Evolutionary conservation across 768 basidiomycete species (phyloP).

Genomic region (Kondoa malvinella): DNA sequence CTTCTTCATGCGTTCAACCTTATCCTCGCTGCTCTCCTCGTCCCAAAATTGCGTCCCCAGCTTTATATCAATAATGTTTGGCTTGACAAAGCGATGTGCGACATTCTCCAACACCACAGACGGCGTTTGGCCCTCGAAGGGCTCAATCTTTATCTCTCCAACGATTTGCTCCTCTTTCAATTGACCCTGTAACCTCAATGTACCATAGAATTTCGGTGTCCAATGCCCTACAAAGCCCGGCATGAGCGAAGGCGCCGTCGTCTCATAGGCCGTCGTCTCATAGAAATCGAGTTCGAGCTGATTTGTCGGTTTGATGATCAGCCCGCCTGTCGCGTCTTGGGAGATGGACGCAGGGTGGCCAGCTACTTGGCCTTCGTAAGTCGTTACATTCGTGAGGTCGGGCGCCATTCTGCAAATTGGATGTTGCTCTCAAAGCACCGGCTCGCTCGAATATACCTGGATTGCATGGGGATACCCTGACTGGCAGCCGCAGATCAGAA

Average conservation of each 20-base stretch:
- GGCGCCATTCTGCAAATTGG: no score
- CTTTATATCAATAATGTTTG: slow-evolving; percentile 81
- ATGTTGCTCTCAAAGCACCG: no score
- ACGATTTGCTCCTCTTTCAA: slow-evolving; percentile 12
- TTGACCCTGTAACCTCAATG: slow-evolving; percentile 53
- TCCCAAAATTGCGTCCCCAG: slow-evolving; percentile 70
- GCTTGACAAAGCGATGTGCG: slow-evolving; percentile 51
- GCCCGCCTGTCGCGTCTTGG: slow-evolving; percentile 49
- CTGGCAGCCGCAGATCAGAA: no score
- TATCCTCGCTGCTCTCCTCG: slow-evolving; percentile 45
- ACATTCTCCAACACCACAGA: slow-evolving; percentile 76
- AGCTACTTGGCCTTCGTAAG: slow-evolving; percentile 44
- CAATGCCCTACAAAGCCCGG: slow-evolving; percentile 33
- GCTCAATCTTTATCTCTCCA: slow-evolving; percentile 11
- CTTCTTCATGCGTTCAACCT: slow-evolving; percentile 56
- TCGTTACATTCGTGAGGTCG: not conserved
- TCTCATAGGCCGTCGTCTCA: slow-evolving; percentile 41
- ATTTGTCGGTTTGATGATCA: slow-evolving; percentile 57
- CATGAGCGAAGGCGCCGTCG: slow-evolving; percentile 31
- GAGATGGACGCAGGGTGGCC: slow-evolving; percentile 57
- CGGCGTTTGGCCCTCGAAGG: slow-evolving; percentile 30
- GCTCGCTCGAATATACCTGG: no score
- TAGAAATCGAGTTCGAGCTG: slow-evolving; percentile 57
- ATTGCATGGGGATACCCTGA: no score
- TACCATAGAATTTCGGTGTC: slow-evolving; percentile 63